Evolutionary conservation across 2,329 filamentous ascomycete species (phyloP).

Genomic region (Tolypocladium inflatum): DNA sequence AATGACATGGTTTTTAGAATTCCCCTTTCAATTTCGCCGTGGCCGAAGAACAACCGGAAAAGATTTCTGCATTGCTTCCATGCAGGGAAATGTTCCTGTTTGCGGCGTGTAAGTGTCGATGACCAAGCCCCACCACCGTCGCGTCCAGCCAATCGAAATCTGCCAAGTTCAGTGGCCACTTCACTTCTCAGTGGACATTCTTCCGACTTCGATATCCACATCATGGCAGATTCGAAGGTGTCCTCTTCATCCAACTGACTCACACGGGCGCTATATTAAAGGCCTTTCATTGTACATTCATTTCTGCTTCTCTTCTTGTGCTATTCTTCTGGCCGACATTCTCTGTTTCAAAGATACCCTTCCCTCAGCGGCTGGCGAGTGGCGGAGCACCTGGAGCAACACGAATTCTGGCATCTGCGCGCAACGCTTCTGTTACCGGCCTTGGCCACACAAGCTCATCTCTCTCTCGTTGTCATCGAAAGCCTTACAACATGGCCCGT

Average conservation of each 20-base stretch:
- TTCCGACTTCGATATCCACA: not conserved
- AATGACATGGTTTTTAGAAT: not conserved
- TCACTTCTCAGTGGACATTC: not conserved
- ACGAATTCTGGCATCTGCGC: not conserved
- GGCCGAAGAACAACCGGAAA: too few relatives aligned
- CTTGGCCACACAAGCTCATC: not conserved
- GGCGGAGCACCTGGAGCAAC: not conserved
- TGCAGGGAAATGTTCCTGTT: not conserved
- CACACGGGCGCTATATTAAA: not conserved
- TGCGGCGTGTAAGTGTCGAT: not conserved
- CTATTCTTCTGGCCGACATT: not conserved
- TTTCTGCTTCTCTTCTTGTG: not conserved
- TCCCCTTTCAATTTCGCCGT: too few relatives aligned
- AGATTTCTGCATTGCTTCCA: not conserved
- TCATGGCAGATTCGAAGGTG: not conserved
- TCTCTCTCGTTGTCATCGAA: not conserved
- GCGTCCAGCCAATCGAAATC: constrained; percentile 3
- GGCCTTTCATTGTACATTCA: not conserved
- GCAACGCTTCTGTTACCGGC: not conserved
- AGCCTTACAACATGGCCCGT: not conserved
- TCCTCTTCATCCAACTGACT: not conserved
- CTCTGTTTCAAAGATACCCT: too few relatives aligned
- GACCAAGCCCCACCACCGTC: not conserved
- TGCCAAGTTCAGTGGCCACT: constrained; percentile 3
- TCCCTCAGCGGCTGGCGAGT: not conserved